phyloP scores from a whole-genome alignment of 2,329 filamentous ascomycete species.

The Xylariaceae sp. region DNA sequence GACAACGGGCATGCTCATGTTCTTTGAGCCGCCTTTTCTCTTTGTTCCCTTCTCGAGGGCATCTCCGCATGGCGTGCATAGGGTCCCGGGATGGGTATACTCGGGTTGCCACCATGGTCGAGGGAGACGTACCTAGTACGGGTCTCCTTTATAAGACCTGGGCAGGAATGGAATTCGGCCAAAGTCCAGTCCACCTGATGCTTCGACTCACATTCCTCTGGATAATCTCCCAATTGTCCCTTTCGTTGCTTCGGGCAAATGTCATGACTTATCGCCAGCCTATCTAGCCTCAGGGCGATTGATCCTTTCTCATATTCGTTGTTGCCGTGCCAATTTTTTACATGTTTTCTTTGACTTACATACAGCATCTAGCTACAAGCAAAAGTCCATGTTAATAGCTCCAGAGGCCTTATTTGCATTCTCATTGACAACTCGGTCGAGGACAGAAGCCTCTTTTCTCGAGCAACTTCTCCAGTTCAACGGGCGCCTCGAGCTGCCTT shows the following conservation, averaged over 20 bases:
- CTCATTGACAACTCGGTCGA: background rate
- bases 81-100: constrained; percentile 12
- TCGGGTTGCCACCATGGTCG: constrained; percentile 12
- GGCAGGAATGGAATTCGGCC: constrained; percentile 27
- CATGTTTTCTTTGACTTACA: constrained; percentile 33
- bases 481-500: constrained; percentile 11
- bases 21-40: constrained; percentile 24
- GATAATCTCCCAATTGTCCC: constrained; percentile 19
- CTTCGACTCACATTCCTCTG: constrained; percentile 31
- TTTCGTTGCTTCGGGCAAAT: constrained; percentile 25
- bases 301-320: constrained; percentile 26
- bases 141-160: constrained; percentile 28
- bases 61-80: background rate
- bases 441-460: too few relatives aligned
- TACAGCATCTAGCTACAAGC: constrained; percentile 26
- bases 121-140: constrained; percentile 15
- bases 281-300: constrained; percentile 28
- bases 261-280: constrained; percentile 25
- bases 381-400: constrained; percentile 14
- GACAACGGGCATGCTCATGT: constrained; percentile 24
- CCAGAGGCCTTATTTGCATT: constrained; percentile 13
- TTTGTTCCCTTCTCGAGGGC: constrained; percentile 23
- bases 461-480: too few relatives aligned
- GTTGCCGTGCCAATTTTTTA: constrained; percentile 31
- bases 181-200: constrained; percentile 22